phyloP scores from a whole-genome alignment of 768 basidiomycete species.

The Auriscalpium orientale region DNA sequence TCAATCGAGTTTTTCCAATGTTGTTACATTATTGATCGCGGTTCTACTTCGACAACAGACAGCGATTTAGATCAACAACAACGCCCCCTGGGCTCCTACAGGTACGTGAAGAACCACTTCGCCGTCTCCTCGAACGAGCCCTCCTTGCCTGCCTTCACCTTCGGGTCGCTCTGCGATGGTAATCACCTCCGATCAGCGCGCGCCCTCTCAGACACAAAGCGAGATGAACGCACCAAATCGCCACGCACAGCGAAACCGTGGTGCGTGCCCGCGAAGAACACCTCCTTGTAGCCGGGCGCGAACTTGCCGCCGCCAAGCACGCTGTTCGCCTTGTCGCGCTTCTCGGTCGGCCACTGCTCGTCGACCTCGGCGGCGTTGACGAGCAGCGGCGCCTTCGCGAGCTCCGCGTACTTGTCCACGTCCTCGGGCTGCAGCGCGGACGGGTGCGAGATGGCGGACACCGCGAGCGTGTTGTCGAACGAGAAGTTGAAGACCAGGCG shows the following conservation, averaged over 20 bases:
- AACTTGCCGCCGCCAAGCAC: slow-evolving; percentile 32
- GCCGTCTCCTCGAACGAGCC: slow-evolving; percentile 31
- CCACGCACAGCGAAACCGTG: slow-evolving; percentile 40
- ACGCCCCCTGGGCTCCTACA: slow-evolving; percentile 5
- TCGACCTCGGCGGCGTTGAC: slow-evolving; percentile 35
- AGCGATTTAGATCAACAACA: too few species aligned
- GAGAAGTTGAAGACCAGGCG: slow-evolving; percentile 28
- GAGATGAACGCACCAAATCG: slow-evolving; percentile 14
- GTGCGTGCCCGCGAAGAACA: slow-evolving; percentile 28
- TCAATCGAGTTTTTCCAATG: too few species aligned
- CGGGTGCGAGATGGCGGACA: slow-evolving; percentile 38
- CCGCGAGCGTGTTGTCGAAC: slow-evolving; percentile 31
- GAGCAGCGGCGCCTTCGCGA: slow-evolving; percentile 32
- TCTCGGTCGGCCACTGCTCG: slow-evolving; percentile 24
- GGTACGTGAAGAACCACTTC: slow-evolving; percentile 26
- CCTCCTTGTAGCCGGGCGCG: slow-evolving; percentile 29
- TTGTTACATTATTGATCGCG: too few species aligned
- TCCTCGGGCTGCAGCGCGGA: slow-evolving; percentile 34
- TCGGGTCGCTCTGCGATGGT: slow-evolving; percentile 23
- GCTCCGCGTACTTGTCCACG: slow-evolving; percentile 29
- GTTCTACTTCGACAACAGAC: too few species aligned
- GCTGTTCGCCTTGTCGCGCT: slow-evolving; percentile 28
- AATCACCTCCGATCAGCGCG: slow-evolving; percentile 6
- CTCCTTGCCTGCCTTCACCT: slow-evolving; percentile 31
- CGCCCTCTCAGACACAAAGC: slow-evolving; percentile 1